Evolutionary conservation across 2,329 filamentous ascomycete species (phyloP), one percentile per base, ranked within the genome.

Genomic region (Colletotrichum sp.): DNA sequence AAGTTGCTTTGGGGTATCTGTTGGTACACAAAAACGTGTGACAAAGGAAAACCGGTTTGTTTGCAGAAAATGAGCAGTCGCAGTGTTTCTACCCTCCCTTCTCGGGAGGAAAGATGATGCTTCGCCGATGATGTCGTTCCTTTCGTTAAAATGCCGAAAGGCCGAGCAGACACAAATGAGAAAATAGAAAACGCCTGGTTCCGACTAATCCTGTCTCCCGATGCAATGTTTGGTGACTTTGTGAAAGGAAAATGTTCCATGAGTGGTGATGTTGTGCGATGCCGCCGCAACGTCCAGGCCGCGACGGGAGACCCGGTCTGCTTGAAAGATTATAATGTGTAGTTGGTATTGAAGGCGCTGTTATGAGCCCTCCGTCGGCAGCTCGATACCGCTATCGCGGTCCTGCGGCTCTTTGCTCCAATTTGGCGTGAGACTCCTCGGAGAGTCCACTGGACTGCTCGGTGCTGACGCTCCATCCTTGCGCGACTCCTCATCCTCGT

Each of bases 321-420:
- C 71, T 69, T 21, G 24, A 62, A 49, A 64, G 52, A 70, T 69
- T 36, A 69, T 64, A 49, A 36, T 16, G n/a, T 68, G 30, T 34
- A 30, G 26, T 13, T 65, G 24, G 18, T 30, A 21, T 32, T 75
- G 28, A 21, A 67, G 26, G 12, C 21, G 16, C n/a, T 69, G 36
- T 71, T 80, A 88, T 69, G 80, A 81, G 39, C 83, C 83, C 26
- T 89, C 88, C 1, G 80, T 77, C 26, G 85, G 85, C 69, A 90
- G 80, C 77, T 89, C 89, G 78, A 90, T 88, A 44, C 89, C 89
- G 78, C 89, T 90, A 79, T 90, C 89, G 72, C 88, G 85, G 79
- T 90, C 89, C 62, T 78, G 76, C 6, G 73, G 73, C 52, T 77
- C 72, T n/a, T 77, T 74, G 44, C 69, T 67, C 77, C 76, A 77